Evolutionary conservation across 495 filamentous ascomycete genomes (phyloP), one percentile per base, ranked within the genome.

Genomic region (Tuber umbilicatum): DNA sequence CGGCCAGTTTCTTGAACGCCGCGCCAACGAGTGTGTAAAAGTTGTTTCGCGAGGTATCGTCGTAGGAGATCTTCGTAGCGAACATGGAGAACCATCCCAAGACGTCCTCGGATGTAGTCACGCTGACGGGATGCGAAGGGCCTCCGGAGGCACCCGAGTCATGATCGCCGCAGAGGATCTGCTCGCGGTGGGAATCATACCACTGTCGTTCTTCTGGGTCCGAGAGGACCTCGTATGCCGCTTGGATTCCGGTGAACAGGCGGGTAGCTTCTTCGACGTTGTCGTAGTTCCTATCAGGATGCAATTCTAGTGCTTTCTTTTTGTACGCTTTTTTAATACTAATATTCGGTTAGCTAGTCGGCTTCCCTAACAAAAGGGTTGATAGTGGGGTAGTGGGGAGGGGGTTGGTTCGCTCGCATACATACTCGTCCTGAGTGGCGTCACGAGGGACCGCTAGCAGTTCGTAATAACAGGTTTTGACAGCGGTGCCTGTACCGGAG

Each of bases 271-370:
- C 89, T 76, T 95, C 93, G 71, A 89, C 89, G 81, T 97, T 90
- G 74, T 91, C 92, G 83, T 90, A 92, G 84, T 99, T 99, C 76
- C 94, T 91, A 83, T 99, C 95, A 2, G 95, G 95, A 82, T 99
- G 95, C 5, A 97, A 85, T 82, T 97, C 94, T 42, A 99, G 88
- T 2, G 95, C 95, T 83, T 93, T 98, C 74, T 84, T 89, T 75
- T 92, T 89, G 82, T 98, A 99, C 17, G 94, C 94, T 75, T 93
- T 96, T 80, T 97, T 96, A 78, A 99, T 94, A 70, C 94, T 97
- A 42, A 5, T 19, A 4, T 27, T 12, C 6, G 1, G 19, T 40
- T 50, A 78, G 73, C 67, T 69, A 74, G 71, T 45, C 5, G 35
- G 68, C 37, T 47, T 10, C 19, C 38, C 68, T n/a, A 5, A 68